A percentile compares a stretch with the other conserved stretches of the same genome.
These are phyloP conservation scores for Ilyonectria sp. DNA, from an alignment of 2,329 filamentous ascomycete species.

Conservation along the genomic window DNA sequence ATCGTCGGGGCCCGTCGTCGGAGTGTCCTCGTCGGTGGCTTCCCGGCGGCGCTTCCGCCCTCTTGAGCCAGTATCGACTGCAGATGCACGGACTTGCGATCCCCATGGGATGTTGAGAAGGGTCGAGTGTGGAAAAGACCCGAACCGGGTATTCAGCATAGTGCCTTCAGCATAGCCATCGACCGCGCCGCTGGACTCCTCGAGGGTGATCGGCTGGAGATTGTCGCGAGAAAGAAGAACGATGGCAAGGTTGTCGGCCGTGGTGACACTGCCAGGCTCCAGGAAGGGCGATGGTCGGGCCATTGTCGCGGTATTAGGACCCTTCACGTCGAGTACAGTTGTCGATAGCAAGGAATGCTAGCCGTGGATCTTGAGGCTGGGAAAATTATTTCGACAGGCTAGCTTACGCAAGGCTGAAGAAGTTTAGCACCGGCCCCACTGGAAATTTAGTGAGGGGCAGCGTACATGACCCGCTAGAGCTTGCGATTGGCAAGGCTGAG, in stretches of 20 bases:
- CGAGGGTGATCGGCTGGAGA: constrained; percentile 81
- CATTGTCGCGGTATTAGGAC: constrained; percentile 50
- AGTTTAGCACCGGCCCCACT: constrained; percentile 25
- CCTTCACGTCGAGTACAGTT: not conserved
- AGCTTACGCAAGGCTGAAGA: constrained; percentile 29
- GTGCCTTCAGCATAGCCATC: constrained; percentile 83
- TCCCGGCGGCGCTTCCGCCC: constrained; percentile 77
- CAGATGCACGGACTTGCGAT: constrained; percentile 89
- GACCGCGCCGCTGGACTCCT: constrained; percentile 72
- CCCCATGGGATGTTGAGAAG: constrained; percentile 88
- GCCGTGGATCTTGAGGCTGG: constrained; percentile 18
- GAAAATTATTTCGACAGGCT: constrained; percentile 33
- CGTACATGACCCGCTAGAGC: constrained; percentile 14
- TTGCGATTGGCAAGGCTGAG: constrained; percentile 30
- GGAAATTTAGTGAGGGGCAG: constrained; percentile 33
- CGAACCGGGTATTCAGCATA: constrained; percentile 92
- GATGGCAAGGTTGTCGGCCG: constrained; percentile 80
- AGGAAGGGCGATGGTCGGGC: constrained; percentile 81
- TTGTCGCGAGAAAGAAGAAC: constrained; percentile 91
- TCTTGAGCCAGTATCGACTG: constrained; percentile 92
- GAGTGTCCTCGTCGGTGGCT: constrained; percentile 61
- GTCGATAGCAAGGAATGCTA: not conserved
- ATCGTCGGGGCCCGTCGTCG: constrained; percentile 53
- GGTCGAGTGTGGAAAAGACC: constrained; percentile 88
- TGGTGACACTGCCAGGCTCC: constrained; percentile 74